Percentiles rank a stretch among this genome's conserved stretches.
Evolutionary conservation across 768 basidiomycete genomes (phyloP).

Genomic region (Suillus decipiens): DNA sequence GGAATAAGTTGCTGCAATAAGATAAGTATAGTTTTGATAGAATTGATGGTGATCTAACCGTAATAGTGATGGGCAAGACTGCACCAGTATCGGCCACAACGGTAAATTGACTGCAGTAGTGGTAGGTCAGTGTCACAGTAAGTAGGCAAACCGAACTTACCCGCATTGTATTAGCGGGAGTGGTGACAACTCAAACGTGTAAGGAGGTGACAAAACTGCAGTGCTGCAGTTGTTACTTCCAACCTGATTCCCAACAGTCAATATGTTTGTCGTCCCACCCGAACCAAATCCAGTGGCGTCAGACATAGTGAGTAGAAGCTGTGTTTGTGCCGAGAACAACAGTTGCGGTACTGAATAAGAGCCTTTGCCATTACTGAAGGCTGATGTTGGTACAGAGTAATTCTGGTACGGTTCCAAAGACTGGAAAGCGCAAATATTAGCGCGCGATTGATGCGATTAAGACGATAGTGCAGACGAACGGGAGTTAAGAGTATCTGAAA

Average conservation of each 20-base stretch:
- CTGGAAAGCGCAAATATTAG: conserved; percentile 32
- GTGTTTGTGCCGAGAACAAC: conserved; percentile 38
- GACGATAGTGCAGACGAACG: conserved; percentile 31
- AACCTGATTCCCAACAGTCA: conserved; percentile 48
- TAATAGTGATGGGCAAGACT: conserved; percentile 53
- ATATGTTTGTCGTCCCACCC: conserved; percentile 55
- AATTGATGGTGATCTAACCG: conserved; percentile 35
- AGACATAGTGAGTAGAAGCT: conserved; percentile 65
- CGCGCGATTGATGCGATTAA: neutral
- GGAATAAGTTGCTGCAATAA: conserved; percentile 59
- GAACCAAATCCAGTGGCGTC: conserved; percentile 69
- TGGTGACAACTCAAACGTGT: conserved; percentile 48
- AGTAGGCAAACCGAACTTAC: conserved; percentile 35
- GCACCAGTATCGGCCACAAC: conserved; percentile 49
- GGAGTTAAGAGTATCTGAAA: conserved; percentile 52
- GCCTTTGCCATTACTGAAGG: conserved; percentile 55
- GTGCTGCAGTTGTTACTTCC: conserved; percentile 50
- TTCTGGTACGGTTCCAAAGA: conserved; percentile 53
- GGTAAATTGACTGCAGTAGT: conserved; percentile 41
- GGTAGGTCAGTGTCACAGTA: conserved; percentile 11
- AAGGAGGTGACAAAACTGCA: conserved; percentile 42
- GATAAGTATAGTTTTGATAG: conserved; percentile 4
- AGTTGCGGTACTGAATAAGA: conserved; percentile 49
- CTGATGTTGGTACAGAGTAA: conserved; percentile 51
- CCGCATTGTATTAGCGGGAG: conserved; percentile 59